Evolutionary conservation across 257 asterid genomes (phyloP).

Genomic region (Forsythia suspensa): DNA sequence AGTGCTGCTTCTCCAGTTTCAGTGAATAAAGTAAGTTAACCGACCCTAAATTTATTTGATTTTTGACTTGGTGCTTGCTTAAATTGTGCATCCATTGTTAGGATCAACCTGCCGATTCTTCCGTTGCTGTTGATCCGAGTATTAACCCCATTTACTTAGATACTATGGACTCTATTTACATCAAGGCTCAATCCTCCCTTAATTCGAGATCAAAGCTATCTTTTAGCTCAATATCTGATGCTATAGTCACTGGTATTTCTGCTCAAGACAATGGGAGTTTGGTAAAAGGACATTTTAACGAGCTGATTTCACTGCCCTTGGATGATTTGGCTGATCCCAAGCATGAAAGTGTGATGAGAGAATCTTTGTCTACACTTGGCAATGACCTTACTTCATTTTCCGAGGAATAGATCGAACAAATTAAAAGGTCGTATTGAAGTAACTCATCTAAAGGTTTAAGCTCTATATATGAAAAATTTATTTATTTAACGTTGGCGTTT

Average conservation of each 20-base stretch:
- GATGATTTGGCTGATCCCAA: background rate
- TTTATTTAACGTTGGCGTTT: background rate
- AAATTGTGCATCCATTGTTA: background rate
- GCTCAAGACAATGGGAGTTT: background rate
- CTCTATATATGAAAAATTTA: background rate
- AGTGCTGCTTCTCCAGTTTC: background rate
- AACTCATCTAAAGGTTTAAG: background rate
- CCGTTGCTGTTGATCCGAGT: background rate
- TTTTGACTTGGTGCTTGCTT: background rate
- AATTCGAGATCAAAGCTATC: background rate
- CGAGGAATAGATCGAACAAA: background rate
- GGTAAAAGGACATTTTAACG: background rate
- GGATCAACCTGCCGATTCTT: background rate
- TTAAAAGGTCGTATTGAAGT: background rate
- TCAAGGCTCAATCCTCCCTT: background rate
- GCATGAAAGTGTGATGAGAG: background rate
- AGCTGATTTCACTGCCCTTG: slow-evolving; percentile 1
- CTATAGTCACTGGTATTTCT: background rate
- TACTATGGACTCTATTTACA: background rate
- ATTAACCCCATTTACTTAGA: background rate
- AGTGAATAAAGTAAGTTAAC: background rate
- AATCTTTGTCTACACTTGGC: background rate
- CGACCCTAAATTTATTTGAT: background rate
- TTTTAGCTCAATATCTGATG: background rate
- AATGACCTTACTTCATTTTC: background rate